These are phyloP conservation scores for Malassezia yamatoensis DNA, from an alignment of 1,284 basidiomycete species.

Conservation along the genomic window DNA sequence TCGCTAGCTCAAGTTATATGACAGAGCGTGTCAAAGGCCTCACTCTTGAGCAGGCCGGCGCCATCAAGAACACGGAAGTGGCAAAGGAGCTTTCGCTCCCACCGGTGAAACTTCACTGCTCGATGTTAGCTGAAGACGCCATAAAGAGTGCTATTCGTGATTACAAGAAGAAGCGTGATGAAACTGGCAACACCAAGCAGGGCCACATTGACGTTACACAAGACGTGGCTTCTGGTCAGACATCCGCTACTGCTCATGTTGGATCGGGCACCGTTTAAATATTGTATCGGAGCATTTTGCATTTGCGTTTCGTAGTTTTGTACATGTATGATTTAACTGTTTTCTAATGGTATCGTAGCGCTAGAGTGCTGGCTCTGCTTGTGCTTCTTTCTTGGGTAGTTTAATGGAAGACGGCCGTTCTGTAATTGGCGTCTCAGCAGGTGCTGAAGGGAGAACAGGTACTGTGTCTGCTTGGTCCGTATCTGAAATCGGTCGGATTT, in stretches of 20 bases:
- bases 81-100: constrained; percentile 78
- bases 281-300: background rate
- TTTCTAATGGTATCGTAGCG: no score
- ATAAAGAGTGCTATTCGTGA: constrained; percentile 56
- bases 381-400: no score
- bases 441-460: background rate
- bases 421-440: background rate
- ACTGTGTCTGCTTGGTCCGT: background rate
- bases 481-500: background rate
- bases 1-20: constrained; percentile 61
- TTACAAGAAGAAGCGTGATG: constrained; percentile 37
- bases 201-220: constrained; percentile 71
- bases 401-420: background rate
- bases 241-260: constrained; percentile 59
- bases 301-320: background rate
- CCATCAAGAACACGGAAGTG: constrained; percentile 98
- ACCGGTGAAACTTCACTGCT: constrained; percentile 71
- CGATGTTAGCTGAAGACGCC: constrained; percentile 94
- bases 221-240: constrained; percentile 58
- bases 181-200: constrained; percentile 37
- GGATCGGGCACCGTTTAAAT: constrained; percentile 42
- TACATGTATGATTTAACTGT: background rate
- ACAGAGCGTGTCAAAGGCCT: constrained; percentile 96
- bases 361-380: no score
- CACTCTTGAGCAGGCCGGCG: constrained; percentile 81